Evolutionary conservation across 2,329 filamentous ascomycete species (phyloP), one percentile per base, ranked within the genome.

Genomic region (Pyricularia grisea): DNA sequence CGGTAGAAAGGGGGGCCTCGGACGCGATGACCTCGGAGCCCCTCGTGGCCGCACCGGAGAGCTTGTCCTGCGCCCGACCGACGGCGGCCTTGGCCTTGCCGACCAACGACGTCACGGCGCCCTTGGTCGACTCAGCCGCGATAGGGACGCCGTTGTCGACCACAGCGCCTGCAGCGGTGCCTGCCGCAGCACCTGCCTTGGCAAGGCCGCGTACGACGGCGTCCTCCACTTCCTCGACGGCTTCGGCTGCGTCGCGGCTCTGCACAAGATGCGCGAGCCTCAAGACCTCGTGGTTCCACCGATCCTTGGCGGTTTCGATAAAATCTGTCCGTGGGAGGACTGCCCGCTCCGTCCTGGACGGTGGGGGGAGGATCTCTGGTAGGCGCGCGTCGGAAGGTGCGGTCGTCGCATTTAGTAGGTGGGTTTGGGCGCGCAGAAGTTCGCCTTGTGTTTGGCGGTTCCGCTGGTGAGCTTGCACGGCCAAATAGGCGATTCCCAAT

Each of bases 211-310:
- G 23, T 36, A 74, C 14, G 42, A 50, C 42, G 42, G 42, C 70
- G 66, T 74, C 73, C 28, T 69, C 69, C 27, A 72, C 70, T 70
- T 50, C 73, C 31, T 76, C 73, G 71, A 78, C 72, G 69, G 73
- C 72, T 63, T 77, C 74, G 30, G 79, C 80, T 65, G 80, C 76
- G 1, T 77, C 76, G 65, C 74, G 78, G 42, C 73, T 75, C 78
- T 93, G 87, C 69, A 87, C 85, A 84, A 87, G 90, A 70, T 82
- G 83, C 69, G 91, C 89, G 67, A 89, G 84, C 71, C 83, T 82
- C 77, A 90, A 85, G 50, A 94, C 79, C 78, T 94, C 91, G 67
- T 84, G 79, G 77, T 95, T 94, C 92, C 92, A 94, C 70, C 87
- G 83, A 74, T 92, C 89, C 81, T 94, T 94, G 74, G 89, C 83